Evolutionary conservation across 2,329 filamentous ascomycete species (phyloP).

Genomic region (Arthrobotrys sphaeroides): DNA sequence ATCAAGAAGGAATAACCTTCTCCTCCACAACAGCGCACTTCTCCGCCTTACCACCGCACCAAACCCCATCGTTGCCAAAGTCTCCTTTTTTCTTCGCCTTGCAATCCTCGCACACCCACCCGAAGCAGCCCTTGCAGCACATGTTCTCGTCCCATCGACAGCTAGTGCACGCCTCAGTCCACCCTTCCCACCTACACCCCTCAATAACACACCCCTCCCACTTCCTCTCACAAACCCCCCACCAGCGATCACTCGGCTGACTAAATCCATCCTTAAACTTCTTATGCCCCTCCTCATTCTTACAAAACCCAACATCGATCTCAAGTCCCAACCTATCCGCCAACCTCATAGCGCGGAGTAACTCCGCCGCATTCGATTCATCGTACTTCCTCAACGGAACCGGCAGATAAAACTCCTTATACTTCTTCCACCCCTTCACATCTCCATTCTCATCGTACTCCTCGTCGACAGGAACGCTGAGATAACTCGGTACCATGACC

Average conservation of each 20-base stretch:
- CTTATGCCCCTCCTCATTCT: constrained; percentile 22
- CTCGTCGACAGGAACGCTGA: constrained; percentile 9
- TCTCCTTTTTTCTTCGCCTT: neutral
- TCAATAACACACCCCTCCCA: constrained; percentile 34
- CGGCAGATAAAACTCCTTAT: constrained; percentile 16
- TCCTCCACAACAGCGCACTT: constrained; percentile 21
- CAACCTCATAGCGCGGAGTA: neutral
- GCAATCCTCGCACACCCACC: constrained; percentile 46
- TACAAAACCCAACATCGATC: constrained; percentile 40
- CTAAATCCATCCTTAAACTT: neutral
- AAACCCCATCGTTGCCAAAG: constrained; percentile 9
- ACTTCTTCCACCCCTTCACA: neutral
- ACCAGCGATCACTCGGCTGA: neutral
- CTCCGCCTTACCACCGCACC: constrained; percentile 17
- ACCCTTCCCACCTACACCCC: constrained; percentile 36
- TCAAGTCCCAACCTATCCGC: constrained; percentile 30
- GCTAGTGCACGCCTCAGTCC: constrained; percentile 28
- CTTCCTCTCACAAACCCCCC: constrained; percentile 33
- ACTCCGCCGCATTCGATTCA: neutral
- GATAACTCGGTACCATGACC: constrained; percentile 18
- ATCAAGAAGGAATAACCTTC: neutral
- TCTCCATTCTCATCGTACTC: constrained; percentile 17
- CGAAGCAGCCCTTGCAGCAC: constrained; percentile 43
- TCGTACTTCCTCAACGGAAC: neutral
- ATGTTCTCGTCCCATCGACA: constrained; percentile 30